These are phyloP conservation scores for Didymella pinodella DNA, from an alignment of 2,329 filamentous ascomycete species.

Conservation along the genomic window DNA sequence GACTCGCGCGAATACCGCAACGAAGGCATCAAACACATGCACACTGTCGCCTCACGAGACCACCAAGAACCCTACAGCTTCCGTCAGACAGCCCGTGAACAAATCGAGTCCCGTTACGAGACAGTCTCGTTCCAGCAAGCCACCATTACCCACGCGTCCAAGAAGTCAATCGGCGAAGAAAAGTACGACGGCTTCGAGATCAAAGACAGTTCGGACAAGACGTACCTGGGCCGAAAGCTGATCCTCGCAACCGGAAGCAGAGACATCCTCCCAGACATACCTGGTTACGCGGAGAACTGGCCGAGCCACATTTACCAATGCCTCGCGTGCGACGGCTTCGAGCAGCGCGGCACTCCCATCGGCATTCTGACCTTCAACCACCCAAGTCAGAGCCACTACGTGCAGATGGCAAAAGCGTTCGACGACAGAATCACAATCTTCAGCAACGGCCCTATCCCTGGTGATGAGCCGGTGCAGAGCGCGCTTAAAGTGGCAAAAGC, in stretches of 20 bases:
- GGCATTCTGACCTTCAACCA: conserved; percentile 37
- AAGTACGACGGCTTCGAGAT: conserved; percentile 49
- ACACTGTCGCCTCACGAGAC: conserved; percentile 47
- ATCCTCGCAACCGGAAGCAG: conserved; percentile 63
- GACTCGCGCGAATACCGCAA: conserved; percentile 57
- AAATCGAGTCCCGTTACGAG: conserved; percentile 50
- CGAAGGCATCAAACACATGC: conserved; percentile 54
- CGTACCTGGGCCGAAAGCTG: conserved; percentile 61
- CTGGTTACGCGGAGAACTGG: conserved; percentile 65
- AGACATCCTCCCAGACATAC: conserved; percentile 61
- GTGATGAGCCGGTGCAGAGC: conserved; percentile 25
- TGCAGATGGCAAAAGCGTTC: conserved; percentile 38
- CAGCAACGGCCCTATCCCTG: conserved; percentile 32
- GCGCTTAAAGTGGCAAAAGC: conserved; percentile 32
- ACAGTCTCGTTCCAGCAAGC: conserved; percentile 45
- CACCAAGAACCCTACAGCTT: conserved; percentile 40
- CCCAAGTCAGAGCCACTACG: conserved; percentile 35
- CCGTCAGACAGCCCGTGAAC: conserved; percentile 42
- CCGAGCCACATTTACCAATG: conserved; percentile 60
- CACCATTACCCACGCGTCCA: conserved; percentile 33
- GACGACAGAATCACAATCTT: conserved; percentile 40
- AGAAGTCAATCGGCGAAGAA: conserved; percentile 33
- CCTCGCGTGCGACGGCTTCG: conserved; percentile 67
- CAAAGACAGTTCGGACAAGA: conserved; percentile 53
- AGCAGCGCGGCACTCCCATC: conserved; percentile 58